These are phyloP conservation scores for Tagetes erecta DNA, from an alignment of 129 eudicot species.

Conservation along the genomic window DNA sequence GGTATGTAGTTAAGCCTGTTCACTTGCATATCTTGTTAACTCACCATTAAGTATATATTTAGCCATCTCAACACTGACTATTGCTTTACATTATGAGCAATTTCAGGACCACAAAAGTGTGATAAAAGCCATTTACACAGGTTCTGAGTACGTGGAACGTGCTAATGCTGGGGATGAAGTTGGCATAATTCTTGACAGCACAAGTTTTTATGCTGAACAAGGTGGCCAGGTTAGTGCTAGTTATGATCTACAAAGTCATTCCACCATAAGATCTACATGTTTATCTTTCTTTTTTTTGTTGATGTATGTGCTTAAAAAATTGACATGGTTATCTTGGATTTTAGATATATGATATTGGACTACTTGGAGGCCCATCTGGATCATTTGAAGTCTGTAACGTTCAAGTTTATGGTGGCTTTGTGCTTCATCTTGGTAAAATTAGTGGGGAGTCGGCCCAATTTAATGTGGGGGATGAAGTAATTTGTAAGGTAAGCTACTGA, in stretches of 20 bases:
- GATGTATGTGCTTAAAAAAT: constrained; percentile 7
- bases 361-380: constrained; percentile 71
- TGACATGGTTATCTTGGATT: constrained; percentile 13
- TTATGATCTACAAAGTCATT: not conserved
- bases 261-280: not conserved
- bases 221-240: constrained; percentile 94
- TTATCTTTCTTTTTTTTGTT: not conserved
- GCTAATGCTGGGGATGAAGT: constrained; percentile 63
- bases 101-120: constrained; percentile 80
- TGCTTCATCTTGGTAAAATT: constrained; percentile 80
- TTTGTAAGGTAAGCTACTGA: constrained; percentile 64
- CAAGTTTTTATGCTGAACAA: constrained; percentile 98
- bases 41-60: not conserved
- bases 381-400: constrained; percentile 71
- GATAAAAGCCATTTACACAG: constrained; percentile 87
- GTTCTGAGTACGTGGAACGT: constrained; percentile 71
- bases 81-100: constrained; percentile 9
- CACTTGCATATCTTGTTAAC: constrained; percentile 5
- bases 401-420: constrained; percentile 82
- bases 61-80: constrained; percentile 4
- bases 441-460: constrained; percentile 54
- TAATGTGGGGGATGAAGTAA: constrained; percentile 64
- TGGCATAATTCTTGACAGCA: constrained; percentile 78
- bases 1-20: constrained; percentile 46
- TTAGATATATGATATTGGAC: constrained; percentile 88